Evolutionary conservation across 1,139 yeast species (phyloP).

Genomic region (Yarrowia galli): DNA sequence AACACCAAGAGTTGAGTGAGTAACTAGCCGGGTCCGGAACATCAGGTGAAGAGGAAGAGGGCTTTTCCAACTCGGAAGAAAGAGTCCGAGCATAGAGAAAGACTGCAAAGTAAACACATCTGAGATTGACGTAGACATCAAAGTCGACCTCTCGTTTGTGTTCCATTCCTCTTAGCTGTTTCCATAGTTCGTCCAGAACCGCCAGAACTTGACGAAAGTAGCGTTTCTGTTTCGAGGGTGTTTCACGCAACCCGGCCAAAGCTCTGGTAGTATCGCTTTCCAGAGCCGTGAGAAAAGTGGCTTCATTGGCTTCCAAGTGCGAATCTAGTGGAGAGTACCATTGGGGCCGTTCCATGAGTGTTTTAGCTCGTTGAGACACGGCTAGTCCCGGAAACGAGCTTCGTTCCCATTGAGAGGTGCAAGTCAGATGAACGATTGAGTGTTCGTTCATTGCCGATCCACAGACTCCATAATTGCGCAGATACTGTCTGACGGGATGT

Average conservation of each 20-base stretch:
- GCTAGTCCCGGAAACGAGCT: conserved; percentile 13
- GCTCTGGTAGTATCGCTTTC: conserved; percentile 12
- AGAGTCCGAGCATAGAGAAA: conserved; percentile 14
- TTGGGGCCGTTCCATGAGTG: conserved; percentile 25
- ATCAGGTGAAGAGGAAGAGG: not conserved
- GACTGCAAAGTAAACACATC: conserved; percentile 24
- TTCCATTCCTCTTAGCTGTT: not conserved
- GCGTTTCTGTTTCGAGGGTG: conserved; percentile 4
- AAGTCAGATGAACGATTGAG: conserved; percentile 22
- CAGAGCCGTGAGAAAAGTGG: conserved; percentile 8
- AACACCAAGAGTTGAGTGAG: conserved; percentile 28
- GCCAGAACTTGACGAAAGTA: conserved; percentile 12
- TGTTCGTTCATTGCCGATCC: conserved; percentile 7
- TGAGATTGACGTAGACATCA: conserved; percentile 8
- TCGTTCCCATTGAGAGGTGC: conserved; percentile 25
- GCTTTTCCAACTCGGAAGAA: not conserved
- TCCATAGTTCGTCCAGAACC: conserved; percentile 12
- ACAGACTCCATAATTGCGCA: conserved; percentile 17
- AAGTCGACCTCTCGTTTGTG: not conserved
- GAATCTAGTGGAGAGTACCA: conserved; percentile 4
- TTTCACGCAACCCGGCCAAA: not conserved
- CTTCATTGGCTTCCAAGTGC: conserved; percentile 3
- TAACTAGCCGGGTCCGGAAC: not conserved
- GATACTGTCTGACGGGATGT: conserved; percentile 18
- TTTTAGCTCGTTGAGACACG: conserved; percentile 17